A percentile compares a stretch with the other conserved stretches of the same genome.
Evolutionary conservation across 768 basidiomycete genomes (phyloP).

Genomic region (Boletus insuetus): DNA sequence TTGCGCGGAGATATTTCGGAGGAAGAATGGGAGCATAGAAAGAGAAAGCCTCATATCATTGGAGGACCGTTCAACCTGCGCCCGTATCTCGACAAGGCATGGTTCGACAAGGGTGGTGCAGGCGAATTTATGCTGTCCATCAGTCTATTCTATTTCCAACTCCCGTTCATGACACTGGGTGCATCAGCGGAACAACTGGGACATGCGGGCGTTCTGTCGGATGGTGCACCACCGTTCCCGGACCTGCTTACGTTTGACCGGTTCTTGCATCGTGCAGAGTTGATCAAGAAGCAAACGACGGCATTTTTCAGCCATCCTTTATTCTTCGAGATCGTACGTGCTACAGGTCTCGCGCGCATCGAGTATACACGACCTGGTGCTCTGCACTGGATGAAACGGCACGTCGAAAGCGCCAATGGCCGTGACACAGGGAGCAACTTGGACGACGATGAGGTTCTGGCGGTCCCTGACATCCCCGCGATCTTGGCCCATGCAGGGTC

Average conservation of each 20-base stretch:
- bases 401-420: neutral
- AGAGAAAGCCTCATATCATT: slow-evolving; percentile 46
- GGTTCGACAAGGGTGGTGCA: slow-evolving; percentile 45
- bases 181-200: neutral
- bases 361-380: slow-evolving; percentile 4
- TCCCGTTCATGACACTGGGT: slow-evolving; percentile 48
- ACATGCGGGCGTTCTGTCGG: neutral
- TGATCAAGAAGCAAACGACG: slow-evolving; percentile 36
- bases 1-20: slow-evolving; percentile 45
- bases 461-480: slow-evolving; percentile 1
- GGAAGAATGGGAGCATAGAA: slow-evolving; percentile 53
- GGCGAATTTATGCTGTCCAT: slow-evolving; percentile 43
- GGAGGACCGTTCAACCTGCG: slow-evolving; percentile 52
- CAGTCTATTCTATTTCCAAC: slow-evolving; percentile 37
- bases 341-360: slow-evolving; percentile 3
- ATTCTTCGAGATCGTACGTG: slow-evolving; percentile 40
- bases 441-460: slow-evolving; percentile 1
- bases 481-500: slow-evolving; percentile 18
- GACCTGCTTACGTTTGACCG: slow-evolving; percentile 42
- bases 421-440: neutral
- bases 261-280: slow-evolving; percentile 43
- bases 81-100: slow-evolving; percentile 45
- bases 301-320: slow-evolving; percentile 41
- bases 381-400: slow-evolving; percentile 22
- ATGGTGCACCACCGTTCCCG: slow-evolving; percentile 38